These are phyloP conservation scores for Calocybe indica DNA, from an alignment of 768 basidiomycete genomes.

Conservation along the genomic window DNA sequence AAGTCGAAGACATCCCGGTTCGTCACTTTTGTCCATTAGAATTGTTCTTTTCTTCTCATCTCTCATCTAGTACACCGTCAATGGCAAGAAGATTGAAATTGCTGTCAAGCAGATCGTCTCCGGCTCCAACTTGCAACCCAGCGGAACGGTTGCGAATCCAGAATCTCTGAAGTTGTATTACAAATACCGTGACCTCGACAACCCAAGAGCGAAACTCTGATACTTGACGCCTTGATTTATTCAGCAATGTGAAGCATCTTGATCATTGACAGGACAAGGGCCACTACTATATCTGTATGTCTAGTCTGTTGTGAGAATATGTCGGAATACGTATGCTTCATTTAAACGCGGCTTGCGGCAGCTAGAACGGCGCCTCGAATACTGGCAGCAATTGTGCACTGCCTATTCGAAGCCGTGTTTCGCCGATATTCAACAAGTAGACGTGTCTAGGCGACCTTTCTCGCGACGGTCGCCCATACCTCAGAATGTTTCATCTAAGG, in stretches of 20 bases:
- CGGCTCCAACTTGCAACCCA: slow-evolving; percentile 57
- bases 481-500: too few relatives aligned
- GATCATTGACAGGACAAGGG: not conserved
- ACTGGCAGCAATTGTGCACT: too few relatives aligned
- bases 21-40: slow-evolving; percentile 16
- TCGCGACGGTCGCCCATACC: too few relatives aligned
- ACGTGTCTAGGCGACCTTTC: too few relatives aligned
- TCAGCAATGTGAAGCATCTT: too few relatives aligned
- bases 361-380: too few relatives aligned
- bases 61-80: slow-evolving; percentile 57
- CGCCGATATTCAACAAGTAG: too few relatives aligned
- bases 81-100: slow-evolving; percentile 76
- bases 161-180: slow-evolving; percentile 61
- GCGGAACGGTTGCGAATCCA: slow-evolving; percentile 72
- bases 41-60: not conserved
- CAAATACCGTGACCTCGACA: slow-evolving; percentile 45
- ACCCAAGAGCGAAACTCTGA: slow-evolving; percentile 13
- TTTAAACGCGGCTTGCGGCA: too few relatives aligned
- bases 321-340: too few relatives aligned
- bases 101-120: slow-evolving; percentile 75
- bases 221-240: not conserved
- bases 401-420: too few relatives aligned
- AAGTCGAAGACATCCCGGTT: slow-evolving; percentile 63
- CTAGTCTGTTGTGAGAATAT: too few relatives aligned
- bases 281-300: too few relatives aligned